A percentile compares a stretch with the other conserved stretches of the same genome.
These are phyloP conservation scores for Cyathus olla DNA, from an alignment of 1,284 basidiomycete genomes.

Conservation along the genomic window DNA sequence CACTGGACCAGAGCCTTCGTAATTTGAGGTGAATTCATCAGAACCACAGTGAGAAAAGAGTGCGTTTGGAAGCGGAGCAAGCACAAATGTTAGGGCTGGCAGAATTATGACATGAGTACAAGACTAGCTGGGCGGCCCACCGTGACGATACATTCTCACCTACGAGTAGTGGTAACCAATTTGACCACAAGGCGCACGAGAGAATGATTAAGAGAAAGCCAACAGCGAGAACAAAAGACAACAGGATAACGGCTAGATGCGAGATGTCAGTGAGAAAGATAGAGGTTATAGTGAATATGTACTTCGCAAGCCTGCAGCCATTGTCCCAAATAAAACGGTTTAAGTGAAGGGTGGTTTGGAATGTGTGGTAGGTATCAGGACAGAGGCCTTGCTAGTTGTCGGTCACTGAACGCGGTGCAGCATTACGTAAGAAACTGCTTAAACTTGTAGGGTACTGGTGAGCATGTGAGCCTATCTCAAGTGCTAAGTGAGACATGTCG, in stretches of 20 bases:
- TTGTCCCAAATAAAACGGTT: conserved; percentile 23
- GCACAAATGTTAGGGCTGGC: conserved; percentile 93
- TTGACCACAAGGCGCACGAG: conserved; percentile 95
- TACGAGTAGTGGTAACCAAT: conserved; percentile 98
- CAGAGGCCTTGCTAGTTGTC: too few relatives aligned
- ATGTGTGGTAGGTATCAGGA: not conserved
- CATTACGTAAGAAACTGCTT: too few relatives aligned
- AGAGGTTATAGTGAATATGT: conserved; percentile 11
- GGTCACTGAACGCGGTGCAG: too few relatives aligned
- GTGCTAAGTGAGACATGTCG: too few relatives aligned
- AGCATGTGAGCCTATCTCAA: too few relatives aligned
- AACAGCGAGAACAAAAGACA: conserved; percentile 96
- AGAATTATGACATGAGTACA: not conserved
- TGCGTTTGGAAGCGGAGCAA: conserved; percentile 96
- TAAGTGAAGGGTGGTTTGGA: too few relatives aligned
- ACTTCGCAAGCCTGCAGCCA: conserved; percentile 64
- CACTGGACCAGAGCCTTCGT: conserved; percentile 70
- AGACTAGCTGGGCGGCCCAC: not conserved
- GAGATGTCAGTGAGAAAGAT: not conserved
- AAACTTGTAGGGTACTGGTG: too few relatives aligned
- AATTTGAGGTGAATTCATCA: conserved; percentile 84
- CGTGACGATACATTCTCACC: conserved; percentile 70
- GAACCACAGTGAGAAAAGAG: conserved; percentile 87
- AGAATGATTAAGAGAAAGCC: conserved; percentile 99
- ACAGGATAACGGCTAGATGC: conserved; percentile 85